phyloP scores from a whole-genome alignment of 176 grass and related monocot genomes.

The Thinopyrum elongatum region DNA sequence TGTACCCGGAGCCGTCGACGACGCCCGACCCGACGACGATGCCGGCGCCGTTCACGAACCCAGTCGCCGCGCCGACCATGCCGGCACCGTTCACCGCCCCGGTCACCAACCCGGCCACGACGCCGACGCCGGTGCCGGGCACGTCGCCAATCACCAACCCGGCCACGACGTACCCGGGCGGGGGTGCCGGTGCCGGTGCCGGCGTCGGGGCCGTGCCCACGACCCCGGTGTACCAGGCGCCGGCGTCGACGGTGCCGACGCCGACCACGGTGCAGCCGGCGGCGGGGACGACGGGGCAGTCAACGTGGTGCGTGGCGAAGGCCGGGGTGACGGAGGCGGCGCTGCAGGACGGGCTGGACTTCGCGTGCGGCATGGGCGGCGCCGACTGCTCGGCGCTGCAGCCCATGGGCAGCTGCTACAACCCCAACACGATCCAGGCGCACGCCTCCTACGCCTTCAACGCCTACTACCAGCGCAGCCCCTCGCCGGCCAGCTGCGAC shows the following conservation, averaged over 20 bases:
- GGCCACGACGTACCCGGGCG: conserved; percentile 51
- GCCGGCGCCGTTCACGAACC: conserved; percentile 36
- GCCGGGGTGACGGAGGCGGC: conserved; percentile 38
- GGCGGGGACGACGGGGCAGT: conserved; percentile 18
- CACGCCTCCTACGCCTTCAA: conserved; percentile 98
- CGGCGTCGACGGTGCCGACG: conserved; percentile 38
- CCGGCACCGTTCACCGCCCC: conserved; percentile 20
- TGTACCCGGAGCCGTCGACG: conserved; percentile 43
- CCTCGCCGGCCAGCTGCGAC: conserved; percentile 81
- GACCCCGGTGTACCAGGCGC: conserved; percentile 41
- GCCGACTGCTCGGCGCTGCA: conserved; percentile 86
- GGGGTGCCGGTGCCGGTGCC: neutral
- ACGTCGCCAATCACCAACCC: conserved; percentile 70
- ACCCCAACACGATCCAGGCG: conserved; percentile 66
- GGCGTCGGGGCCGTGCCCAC: conserved; percentile 16
- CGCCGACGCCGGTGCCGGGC: conserved; percentile 46
- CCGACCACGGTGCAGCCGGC: conserved; percentile 41
- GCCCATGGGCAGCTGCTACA: conserved; percentile 83
- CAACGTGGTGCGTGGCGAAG: conserved; percentile 84
- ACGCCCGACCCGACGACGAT: conserved; percentile 47
- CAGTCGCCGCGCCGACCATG: conserved; percentile 38
- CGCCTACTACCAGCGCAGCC: conserved; percentile 88
- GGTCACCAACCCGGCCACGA: conserved; percentile 65
- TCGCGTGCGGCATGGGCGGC: conserved; percentile 79
- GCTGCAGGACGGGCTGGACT: conserved; percentile 78